phyloP scores from a whole-genome alignment of 2,329 filamentous ascomycete genomes.

The Penicillium sp. region DNA sequence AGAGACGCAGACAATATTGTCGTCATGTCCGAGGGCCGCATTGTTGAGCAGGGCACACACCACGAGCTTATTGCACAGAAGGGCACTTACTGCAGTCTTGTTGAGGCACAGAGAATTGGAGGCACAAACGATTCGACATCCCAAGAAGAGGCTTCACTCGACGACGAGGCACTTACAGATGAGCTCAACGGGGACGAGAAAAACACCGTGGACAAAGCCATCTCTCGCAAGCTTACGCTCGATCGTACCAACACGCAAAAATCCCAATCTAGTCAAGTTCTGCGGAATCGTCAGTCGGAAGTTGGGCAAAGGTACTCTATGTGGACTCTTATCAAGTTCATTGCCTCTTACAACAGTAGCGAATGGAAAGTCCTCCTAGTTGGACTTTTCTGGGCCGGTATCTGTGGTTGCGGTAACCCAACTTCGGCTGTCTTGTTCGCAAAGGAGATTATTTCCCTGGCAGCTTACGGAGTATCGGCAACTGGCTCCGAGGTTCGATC shows the following conservation, averaged over 20 bases:
- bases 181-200: not conserved
- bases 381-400: constrained; percentile 1
- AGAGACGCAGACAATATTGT: constrained; percentile 16
- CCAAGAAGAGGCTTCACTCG: not conserved
- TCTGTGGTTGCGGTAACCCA: constrained; percentile 3
- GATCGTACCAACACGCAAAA: not conserved
- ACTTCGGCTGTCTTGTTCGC: not conserved
- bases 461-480: not conserved
- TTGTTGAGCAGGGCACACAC: constrained; percentile 53
- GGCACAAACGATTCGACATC: not conserved
- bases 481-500: not conserved
- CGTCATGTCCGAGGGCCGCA: constrained; percentile 25
- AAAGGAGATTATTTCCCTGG: not conserved
- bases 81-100: constrained; percentile 8
- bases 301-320: constrained; percentile 62
- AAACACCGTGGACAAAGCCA: not conserved
- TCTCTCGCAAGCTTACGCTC: not conserved
- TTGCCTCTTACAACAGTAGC: constrained; percentile 5
- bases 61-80: constrained; percentile 4
- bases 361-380: not conserved
- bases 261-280: not conserved
- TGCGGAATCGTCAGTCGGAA: not conserved
- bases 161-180: not conserved
- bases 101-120: constrained; percentile 1
- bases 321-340: constrained; percentile 8